phyloP scores from a whole-genome alignment of 2,329 filamentous ascomycete species.

The Fusarium miscanthi region DNA sequence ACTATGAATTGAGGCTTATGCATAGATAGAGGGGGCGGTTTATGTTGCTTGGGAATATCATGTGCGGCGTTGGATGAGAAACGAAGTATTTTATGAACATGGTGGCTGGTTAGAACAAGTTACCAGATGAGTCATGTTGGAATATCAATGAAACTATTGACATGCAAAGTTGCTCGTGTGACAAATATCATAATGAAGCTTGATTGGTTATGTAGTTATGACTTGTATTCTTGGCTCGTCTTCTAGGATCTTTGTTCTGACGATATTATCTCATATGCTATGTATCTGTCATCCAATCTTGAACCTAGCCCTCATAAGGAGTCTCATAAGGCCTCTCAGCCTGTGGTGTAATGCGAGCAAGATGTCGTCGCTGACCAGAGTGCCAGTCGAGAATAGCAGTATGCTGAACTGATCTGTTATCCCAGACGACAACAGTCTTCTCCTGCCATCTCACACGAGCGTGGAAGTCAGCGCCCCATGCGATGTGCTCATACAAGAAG shows the following conservation, averaged over 20 bases:
- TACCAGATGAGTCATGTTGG: not conserved
- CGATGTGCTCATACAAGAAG: conserved; percentile 71
- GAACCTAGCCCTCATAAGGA: conserved; percentile 50
- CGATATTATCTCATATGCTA: not conserved
- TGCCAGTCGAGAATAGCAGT: conserved; percentile 86
- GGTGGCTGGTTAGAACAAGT: not conserved
- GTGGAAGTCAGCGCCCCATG: conserved; percentile 72
- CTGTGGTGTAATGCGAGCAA: conserved; percentile 85
- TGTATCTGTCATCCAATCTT: not conserved
- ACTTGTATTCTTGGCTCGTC: not conserved
- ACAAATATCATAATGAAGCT: too few relatives aligned
- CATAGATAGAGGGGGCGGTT: conserved; percentile 4
- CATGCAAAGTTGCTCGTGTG: not conserved
- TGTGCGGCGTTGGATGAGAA: conserved; percentile 22
- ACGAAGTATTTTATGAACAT: conserved; percentile 13
- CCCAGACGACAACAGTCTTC: conserved; percentile 87
- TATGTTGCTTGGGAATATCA: conserved; percentile 12
- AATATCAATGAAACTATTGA: not conserved
- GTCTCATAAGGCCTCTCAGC: conserved; percentile 83
- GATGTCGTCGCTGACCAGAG: conserved; percentile 79
- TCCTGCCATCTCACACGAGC: conserved; percentile 80
- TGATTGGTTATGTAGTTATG: not conserved
- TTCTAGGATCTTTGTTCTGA: not conserved
- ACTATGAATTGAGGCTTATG: conserved; percentile 22
- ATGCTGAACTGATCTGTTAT: conserved; percentile 84